Percentiles rank a stretch among this genome's conserved stretches.
Evolutionary conservation across 2,329 filamentous ascomycete genomes (phyloP).

Genomic region (Mycosphaerella arachidis): DNA sequence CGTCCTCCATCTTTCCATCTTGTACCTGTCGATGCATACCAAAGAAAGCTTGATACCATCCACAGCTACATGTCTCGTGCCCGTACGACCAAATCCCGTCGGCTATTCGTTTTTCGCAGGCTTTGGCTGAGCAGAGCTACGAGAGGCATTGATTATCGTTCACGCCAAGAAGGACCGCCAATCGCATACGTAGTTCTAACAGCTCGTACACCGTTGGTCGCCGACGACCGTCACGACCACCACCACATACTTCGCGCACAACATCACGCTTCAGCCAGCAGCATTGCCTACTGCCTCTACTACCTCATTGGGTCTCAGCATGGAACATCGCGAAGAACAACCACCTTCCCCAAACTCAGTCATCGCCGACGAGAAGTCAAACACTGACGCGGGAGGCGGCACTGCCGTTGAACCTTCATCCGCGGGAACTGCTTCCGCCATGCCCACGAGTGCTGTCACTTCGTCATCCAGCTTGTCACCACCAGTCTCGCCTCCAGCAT

Average conservation of each 20-base stretch:
- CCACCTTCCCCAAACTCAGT: background rate
- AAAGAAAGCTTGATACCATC: background rate
- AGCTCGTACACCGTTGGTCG: background rate
- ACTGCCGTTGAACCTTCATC: slow-evolving; percentile 7
- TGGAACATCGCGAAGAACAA: background rate
- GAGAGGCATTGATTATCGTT: too few relatives aligned
- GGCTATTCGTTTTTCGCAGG: background rate
- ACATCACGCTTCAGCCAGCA: background rate
- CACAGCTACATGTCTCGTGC: background rate
- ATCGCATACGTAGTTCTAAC: slow-evolving; percentile 4
- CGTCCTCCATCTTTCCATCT: background rate
- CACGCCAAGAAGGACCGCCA: background rate
- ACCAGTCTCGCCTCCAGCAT: slow-evolving; percentile 24
- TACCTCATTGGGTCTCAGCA: background rate
- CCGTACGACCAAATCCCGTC: too few relatives aligned
- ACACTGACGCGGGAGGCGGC: background rate
- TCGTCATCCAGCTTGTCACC: slow-evolving; percentile 15
- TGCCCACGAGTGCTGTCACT: background rate
- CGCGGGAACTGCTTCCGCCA: background rate
- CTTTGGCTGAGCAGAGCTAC: background rate
- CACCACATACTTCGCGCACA: background rate
- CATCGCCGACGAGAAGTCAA: slow-evolving; percentile 2
- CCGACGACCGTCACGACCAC: background rate
- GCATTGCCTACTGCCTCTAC: background rate
- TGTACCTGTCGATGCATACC: background rate